phyloP scores from a whole-genome alignment of 2,329 filamentous ascomycete genomes.

The Scytalidium lignicola region DNA sequence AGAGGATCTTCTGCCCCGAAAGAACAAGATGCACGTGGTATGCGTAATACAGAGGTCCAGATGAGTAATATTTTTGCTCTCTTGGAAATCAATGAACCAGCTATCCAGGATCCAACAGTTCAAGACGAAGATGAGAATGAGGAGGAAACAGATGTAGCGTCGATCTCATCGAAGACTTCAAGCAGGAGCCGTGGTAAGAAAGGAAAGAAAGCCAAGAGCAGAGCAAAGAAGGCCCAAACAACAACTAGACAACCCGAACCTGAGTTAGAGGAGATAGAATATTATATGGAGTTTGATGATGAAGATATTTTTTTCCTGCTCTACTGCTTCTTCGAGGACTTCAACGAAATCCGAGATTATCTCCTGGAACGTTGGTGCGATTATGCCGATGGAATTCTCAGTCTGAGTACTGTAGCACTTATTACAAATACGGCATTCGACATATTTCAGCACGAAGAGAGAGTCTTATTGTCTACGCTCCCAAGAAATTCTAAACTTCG shows the following conservation, averaged over 20 bases:
- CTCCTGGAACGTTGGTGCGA: conserved; percentile 29
- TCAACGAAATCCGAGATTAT: conserved; percentile 26
- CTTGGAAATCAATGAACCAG: background rate
- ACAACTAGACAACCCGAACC: background rate
- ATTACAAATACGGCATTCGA: conserved; percentile 30
- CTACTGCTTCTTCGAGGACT: conserved; percentile 32
- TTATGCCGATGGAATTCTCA: conserved; percentile 22
- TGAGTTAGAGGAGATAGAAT: background rate
- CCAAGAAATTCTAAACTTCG: conserved; percentile 8
- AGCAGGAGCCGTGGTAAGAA: conserved; percentile 2
- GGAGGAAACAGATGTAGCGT: conserved; percentile 1
- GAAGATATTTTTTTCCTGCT: conserved; percentile 29
- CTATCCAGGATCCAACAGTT: background rate
- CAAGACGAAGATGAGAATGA: background rate
- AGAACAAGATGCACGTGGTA: background rate
- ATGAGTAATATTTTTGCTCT: conserved; percentile 6
- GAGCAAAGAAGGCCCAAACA: background rate
- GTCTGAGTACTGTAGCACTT: conserved; percentile 22
- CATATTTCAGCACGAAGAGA: conserved; percentile 26
- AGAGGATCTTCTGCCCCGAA: background rate
- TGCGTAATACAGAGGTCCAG: background rate
- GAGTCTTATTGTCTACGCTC: conserved; percentile 18
- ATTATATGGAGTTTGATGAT: conserved; percentile 10
- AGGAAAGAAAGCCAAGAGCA: conserved; percentile 1
- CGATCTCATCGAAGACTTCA: background rate